Evolutionary conservation across 169 alveolate species (phyloP).

Genomic region (Eimeria sp.): DNA sequence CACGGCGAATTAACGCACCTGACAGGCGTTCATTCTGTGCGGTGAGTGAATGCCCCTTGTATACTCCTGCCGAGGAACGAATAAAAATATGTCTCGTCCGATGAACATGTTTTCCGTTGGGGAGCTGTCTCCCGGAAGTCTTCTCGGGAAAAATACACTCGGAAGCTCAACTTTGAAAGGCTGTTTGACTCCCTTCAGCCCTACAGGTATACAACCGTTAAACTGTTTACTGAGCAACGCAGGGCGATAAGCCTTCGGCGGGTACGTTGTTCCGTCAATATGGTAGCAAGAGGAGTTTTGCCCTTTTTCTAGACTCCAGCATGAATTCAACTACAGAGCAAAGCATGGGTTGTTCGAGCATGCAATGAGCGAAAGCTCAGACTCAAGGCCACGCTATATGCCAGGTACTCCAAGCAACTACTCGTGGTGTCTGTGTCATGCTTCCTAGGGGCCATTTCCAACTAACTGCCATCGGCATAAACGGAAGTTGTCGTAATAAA

Average conservation of each 20-base stretch:
- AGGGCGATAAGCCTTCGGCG: not conserved
- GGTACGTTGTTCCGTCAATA: too few relatives aligned
- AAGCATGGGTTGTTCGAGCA: not conserved
- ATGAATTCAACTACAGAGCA: not conserved
- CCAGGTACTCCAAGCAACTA: not conserved
- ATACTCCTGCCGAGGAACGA: not conserved
- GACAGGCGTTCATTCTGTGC: not conserved
- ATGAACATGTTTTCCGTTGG: not conserved
- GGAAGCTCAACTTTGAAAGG: not conserved
- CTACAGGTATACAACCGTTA: not conserved
- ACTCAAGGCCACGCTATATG: not conserved
- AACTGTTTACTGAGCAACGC: not conserved
- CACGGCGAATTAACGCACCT: not conserved
- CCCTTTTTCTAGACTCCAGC: not conserved
- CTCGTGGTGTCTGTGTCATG: not conserved
- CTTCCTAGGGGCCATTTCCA: not conserved
- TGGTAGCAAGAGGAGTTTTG: too few relatives aligned
- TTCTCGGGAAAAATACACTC: not conserved
- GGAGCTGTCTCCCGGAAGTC: not conserved
- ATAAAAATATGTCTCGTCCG: not conserved
- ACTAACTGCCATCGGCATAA: not conserved
- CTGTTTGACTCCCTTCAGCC: not conserved
- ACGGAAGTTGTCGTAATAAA: not conserved
- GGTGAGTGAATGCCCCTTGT: not conserved
- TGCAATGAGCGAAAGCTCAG: not conserved